Evolutionary conservation across 169 alveolate species (phyloP), one percentile per base, ranked within the genome.

Genomic region (Cryptosporidium sp.): DNA sequence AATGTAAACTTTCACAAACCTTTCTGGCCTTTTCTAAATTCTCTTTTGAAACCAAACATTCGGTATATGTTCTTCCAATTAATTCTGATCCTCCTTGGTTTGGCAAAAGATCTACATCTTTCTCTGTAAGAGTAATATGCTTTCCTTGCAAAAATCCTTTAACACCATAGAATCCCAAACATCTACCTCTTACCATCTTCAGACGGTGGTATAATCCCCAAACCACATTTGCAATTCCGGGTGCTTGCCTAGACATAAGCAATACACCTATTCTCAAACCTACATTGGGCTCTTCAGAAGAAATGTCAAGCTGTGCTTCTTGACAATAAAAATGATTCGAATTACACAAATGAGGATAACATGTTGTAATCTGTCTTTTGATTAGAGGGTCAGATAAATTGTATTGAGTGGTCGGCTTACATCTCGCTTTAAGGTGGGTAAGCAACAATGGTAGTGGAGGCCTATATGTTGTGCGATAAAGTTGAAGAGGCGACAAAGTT

Each of bases 21-120:
- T 86, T 91, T 71, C 91, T 80, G 18, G 94, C 94, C 84, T 91
- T 67, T 50, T 71, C 91, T 48, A 92, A 75, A 92, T 95, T 92
- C 12, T 91, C 93, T 35, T 91, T 93, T 39, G 95, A 92, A 75
- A 94, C 96, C 58, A 95, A 50, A 80, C 89, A 80, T 59, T 86
- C 92, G n/a, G 94, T 85, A 75, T 80, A 80, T 14, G 97, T 93
- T 89, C 97, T 85, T 41, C 98, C 98, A 26, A 97, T 94, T 70
- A 97, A 93, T 85, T 97, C 99, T 61, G 95, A 94, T 33, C 99
- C 99, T 48, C 99, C 99, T 74, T 96, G 98, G 91, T 98, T 98
- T 61, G 95, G 92, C 92, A 95, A 96, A 61, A 93, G 93, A 48
- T 95, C 95, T 31, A 98, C 94, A 68, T 97, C 97, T 41, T 95